Percentiles rank a stretch among this genome's conserved stretches.
Evolutionary conservation across 1,139 yeast genomes (phyloP).

Genomic region (Candida pseudoviswanathii): DNA sequence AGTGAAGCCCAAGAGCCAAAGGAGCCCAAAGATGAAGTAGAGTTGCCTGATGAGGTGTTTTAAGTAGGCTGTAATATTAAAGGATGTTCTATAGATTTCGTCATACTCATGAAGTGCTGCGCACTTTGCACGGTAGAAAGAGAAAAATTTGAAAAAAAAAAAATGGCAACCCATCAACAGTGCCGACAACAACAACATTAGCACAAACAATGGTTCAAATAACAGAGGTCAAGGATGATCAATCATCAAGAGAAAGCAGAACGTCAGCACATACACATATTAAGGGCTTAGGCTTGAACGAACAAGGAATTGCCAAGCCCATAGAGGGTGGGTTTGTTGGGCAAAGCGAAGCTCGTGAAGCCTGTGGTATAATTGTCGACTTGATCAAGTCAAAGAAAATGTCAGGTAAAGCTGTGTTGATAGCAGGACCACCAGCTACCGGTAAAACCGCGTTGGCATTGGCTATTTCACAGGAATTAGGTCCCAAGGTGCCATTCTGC

Average conservation of each 20-base stretch:
- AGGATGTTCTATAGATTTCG: background rate
- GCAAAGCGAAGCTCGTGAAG: slow-evolving; percentile 92
- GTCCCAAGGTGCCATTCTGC: slow-evolving; percentile 98
- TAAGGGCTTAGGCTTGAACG: slow-evolving; percentile 92
- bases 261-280: slow-evolving; percentile 98
- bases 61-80: background rate
- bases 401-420: slow-evolving; percentile 93
- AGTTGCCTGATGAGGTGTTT: slow-evolving; percentile 46
- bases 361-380: slow-evolving; percentile 95
- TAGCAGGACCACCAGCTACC: slow-evolving; percentile 98
- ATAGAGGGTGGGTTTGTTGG: slow-evolving; percentile 97
- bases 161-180: background rate
- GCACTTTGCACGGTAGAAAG: background rate
- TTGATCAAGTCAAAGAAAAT: slow-evolving; percentile 88
- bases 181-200: background rate
- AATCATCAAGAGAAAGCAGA: slow-evolving; percentile 61
- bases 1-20: slow-evolving; percentile 95
- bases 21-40: slow-evolving; percentile 83
- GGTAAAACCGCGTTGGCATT: slow-evolving; percentile 97
- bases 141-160: slow-evolving; percentile 4
- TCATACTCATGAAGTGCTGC: no score
- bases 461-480: slow-evolving; percentile 95
- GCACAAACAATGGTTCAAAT: slow-evolving; percentile 70
- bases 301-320: slow-evolving; percentile 79
- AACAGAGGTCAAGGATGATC: slow-evolving; percentile 70